Evolutionary conservation across 768 basidiomycete species (phyloP).

Genomic region (Mrakia frigida): DNA sequence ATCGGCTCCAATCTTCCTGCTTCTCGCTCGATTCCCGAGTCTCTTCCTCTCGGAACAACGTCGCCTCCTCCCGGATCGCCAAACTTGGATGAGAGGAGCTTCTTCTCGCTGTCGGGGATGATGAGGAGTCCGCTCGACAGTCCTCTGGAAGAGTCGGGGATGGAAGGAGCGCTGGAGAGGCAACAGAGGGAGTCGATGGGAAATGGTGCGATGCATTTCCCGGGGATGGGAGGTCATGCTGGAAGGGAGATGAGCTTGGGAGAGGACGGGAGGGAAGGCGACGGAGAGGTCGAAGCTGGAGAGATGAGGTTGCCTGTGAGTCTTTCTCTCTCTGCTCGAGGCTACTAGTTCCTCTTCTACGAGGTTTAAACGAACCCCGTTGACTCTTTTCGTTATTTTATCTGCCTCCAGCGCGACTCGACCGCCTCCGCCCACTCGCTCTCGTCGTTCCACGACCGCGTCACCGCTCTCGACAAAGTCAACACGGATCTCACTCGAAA

Average conservation of each 20-base stretch:
- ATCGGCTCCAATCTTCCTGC: not conserved
- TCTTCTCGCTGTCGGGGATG: conserved; percentile 8
- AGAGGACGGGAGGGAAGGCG: conserved; percentile 11
- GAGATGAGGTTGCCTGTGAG: conserved; percentile 7
- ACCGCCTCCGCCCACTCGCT: conserved; percentile 9
- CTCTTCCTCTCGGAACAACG: not conserved
- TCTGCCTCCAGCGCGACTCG: conserved; percentile 6
- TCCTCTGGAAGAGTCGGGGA: not conserved
- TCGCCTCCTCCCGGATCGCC: conserved; percentile 10
- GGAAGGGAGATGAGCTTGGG: conserved; percentile 16
- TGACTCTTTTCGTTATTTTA: not conserved
- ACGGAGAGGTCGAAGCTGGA: conserved; percentile 10
- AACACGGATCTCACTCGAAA: conserved; percentile 24
- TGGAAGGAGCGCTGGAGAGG: conserved; percentile 9
- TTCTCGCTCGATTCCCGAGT: not conserved
- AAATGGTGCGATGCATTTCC: not conserved
- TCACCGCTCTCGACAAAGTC: conserved; percentile 1
- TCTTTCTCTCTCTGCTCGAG: not conserved
- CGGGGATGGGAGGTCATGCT: not conserved
- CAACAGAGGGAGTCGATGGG: not conserved
- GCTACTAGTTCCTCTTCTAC: not conserved
- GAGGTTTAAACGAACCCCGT: not conserved
- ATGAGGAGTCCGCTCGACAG: not conserved
- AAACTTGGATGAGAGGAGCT: conserved; percentile 13
- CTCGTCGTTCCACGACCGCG: conserved; percentile 17